Base-by-base conservation (phyloP, 148 eudicot species). In the Oxyria digyna region DNA sequence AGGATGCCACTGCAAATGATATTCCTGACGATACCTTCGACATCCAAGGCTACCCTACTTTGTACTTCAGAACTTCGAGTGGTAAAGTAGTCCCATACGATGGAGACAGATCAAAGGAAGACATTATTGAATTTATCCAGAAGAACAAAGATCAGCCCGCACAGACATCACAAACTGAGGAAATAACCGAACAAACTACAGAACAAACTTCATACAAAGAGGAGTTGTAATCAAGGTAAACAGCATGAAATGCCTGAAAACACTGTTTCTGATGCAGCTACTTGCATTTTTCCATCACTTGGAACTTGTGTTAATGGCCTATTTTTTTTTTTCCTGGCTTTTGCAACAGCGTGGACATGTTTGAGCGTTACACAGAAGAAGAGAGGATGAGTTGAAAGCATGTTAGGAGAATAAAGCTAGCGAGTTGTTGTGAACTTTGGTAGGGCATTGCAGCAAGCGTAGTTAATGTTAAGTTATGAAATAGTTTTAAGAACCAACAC, bases 1-100 rank as follows among this genome's bases (percentile, higher is more conserved):
- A 87, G 93, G 93, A 87, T 80, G 85, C 87, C 43, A 85, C 93
- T 38, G 87, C 83, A 68, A 87, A 87, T 76, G 93, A 87, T 74
- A 62, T 77, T 35, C 82, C 87, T 12, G 55, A 32, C 29, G 93
- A 79, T 49, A 72, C 69, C 5, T 85, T 85, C 45, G 84, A 83
- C 0, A 84, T 85, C 37, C 77, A 87, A 80, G 93, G 93, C 48
- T 85, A 85, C 74, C 93, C 89, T 21, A 87, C 89, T 32, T 43
- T 87, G 69, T 87, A 83, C 78, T 83, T 87, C 63, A 83, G 78
- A 83, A 74, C 93, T 42, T 81, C 93, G 43, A 83, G 79, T 80
- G 89, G 87, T 62, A 75, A 79, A 48, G 17, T 83, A 11, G 24
- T 66, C 62, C 81, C 73, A 62, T 85, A 85, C 62, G 83, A 79